phyloP scores from a whole-genome alignment of 192 early-diverging fungal species.

The Funneliformis mosseae region DNA sequence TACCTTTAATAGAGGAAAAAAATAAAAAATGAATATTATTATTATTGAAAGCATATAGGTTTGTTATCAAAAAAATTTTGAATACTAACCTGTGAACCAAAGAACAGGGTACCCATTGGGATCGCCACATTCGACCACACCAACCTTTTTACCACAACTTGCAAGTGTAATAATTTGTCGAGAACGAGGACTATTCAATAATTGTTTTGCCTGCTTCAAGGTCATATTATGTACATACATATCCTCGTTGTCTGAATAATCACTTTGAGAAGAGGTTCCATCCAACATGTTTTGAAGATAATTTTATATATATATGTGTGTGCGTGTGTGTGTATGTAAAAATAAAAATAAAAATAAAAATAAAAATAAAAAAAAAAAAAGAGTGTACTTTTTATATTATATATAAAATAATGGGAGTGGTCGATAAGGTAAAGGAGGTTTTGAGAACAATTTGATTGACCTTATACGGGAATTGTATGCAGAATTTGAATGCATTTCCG shows the following conservation, averaged over 20 bases:
- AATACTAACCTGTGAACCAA: constrained; percentile 30
- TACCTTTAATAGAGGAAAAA: constrained; percentile 6
- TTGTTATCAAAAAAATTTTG: not conserved
- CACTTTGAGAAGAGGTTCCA: not conserved
- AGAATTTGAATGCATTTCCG: not conserved
- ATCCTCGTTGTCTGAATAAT: constrained; percentile 15
- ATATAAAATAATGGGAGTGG: not conserved
- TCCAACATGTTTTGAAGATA: not conserved
- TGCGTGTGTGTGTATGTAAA: too few species aligned
- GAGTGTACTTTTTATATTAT: not conserved
- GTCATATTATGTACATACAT: constrained; percentile 13
- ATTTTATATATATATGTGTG: too few species aligned
- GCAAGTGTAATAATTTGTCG: constrained; percentile 27
- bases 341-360: too few species aligned
- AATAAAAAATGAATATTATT: not conserved
- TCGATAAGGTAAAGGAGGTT: not conserved
- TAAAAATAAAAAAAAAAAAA: not conserved
- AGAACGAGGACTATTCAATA: constrained; percentile 27
- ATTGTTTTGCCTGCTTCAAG: constrained; percentile 27
- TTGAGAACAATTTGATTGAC: not conserved
- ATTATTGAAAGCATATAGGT: not conserved
- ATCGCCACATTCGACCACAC: constrained; percentile 27
- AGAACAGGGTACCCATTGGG: constrained; percentile 27
- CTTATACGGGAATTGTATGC: not conserved
- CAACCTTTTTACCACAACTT: constrained; percentile 20